Conservation (phyloP, 352 stramenopile species). For the Phytophthora niederhauseri region DNA sequence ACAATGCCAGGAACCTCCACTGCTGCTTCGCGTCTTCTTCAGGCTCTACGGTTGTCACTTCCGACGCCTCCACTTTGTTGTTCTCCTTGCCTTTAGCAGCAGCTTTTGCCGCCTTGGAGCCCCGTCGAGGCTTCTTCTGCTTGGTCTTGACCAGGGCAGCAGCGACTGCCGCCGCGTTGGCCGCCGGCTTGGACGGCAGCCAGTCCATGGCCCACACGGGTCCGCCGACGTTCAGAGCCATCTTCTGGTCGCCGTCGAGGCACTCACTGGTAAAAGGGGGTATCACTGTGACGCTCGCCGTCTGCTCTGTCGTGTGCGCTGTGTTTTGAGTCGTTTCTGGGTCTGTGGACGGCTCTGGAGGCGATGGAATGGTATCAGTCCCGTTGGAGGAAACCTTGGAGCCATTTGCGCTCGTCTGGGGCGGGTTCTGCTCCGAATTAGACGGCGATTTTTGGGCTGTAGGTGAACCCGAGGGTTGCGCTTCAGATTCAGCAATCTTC, state of each 20-base stretch:
- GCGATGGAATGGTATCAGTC: not conserved
- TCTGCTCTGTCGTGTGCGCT: slow-evolving; percentile 2
- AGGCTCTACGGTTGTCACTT: not conserved
- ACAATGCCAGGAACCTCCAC: slow-evolving; percentile 67
- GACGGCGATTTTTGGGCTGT: slow-evolving; percentile 4
- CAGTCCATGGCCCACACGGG: slow-evolving; percentile 87
- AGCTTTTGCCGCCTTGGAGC: slow-evolving; percentile 4
- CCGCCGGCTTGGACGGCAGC: slow-evolving; percentile 43
- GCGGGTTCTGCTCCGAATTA: slow-evolving; percentile 17
- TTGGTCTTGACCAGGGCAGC: slow-evolving; percentile 10
- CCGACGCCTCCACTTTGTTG: slow-evolving; percentile 15
- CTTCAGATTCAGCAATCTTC: slow-evolving; percentile 19
- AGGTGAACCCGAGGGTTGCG: not conserved
- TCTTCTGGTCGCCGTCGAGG: slow-evolving; percentile 39
- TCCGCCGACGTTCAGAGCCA: slow-evolving; percentile 70
- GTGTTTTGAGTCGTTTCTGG: not conserved
- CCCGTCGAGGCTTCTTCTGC: slow-evolving; percentile 26
- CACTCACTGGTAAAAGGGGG: slow-evolving; percentile 55
- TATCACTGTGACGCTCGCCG: slow-evolving; percentile 35
- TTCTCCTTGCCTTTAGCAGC: slow-evolving; percentile 48
- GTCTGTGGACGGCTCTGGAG: slow-evolving; percentile 19
- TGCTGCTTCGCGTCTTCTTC: slow-evolving; percentile 19
- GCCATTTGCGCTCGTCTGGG: slow-evolving; percentile 3
- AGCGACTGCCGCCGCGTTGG: slow-evolving; percentile 13
- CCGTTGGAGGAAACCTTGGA: slow-evolving; percentile 5